Conservation (phyloP, 352 stramenopile species). For the Globisporangium heterothallicum region DNA sequence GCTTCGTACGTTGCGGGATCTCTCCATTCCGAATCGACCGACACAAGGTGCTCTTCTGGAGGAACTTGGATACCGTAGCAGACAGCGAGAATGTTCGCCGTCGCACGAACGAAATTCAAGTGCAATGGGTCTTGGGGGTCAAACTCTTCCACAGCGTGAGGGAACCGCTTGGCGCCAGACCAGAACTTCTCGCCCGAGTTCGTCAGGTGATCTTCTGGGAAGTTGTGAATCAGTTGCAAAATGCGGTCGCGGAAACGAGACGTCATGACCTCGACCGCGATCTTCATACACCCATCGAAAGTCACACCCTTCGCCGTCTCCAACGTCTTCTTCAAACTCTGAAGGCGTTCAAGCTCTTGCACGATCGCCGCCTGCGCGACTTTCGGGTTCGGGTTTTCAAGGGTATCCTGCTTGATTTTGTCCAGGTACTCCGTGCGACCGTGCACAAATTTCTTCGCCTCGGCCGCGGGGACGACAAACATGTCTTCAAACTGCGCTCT, state of each 20-base stretch:
- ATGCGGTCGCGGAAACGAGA: conserved; percentile 86
- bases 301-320: conserved; percentile 44
- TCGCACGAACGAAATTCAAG: conserved; percentile 73
- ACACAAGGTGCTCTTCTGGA: conserved; percentile 59
- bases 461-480: conserved; percentile 74
- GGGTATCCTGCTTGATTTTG: conserved; percentile 59
- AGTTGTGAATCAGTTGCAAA: conserved; percentile 82
- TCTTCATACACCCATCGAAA: conserved; percentile 66
- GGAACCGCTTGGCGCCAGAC: conserved; percentile 83
- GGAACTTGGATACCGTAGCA: conserved; percentile 69
- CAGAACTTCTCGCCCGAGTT: conserved; percentile 83
- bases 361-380: conserved; percentile 57
- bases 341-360: conserved; percentile 70
- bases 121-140: conserved; percentile 59
- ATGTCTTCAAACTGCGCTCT: conserved; percentile 82
- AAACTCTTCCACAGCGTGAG: conserved; percentile 56
- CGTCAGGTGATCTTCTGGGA: conserved; percentile 77
- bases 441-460: conserved; percentile 84
- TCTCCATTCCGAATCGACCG: conserved; percentile 83
- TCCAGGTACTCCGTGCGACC: conserved; percentile 67
- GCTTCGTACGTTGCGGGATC: conserved; percentile 57
- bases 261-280: conserved; percentile 75
- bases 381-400: conserved; percentile 76
- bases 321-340: conserved; percentile 46
- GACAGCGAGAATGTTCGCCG: conserved; percentile 76